Percentiles rank a stretch among this genome's conserved stretches.
These are phyloP conservation scores for Haematococcus lacustris DNA, from an alignment of 139 green algal genomes.

Conservation along the genomic window DNA sequence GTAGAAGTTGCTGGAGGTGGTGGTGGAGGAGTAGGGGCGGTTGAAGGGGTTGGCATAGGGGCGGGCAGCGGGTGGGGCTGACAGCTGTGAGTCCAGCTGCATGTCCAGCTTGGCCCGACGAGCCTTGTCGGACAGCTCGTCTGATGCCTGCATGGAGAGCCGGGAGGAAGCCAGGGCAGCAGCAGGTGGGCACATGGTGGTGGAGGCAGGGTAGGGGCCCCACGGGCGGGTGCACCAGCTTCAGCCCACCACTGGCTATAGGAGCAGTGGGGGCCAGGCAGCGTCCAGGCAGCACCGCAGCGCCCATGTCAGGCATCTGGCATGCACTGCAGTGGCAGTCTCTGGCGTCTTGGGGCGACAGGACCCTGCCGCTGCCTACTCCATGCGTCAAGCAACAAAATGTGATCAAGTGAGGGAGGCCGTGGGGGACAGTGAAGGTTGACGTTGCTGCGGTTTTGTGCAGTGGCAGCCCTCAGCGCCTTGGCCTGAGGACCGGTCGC, in stretches of 20 bases:
- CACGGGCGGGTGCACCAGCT: background rate
- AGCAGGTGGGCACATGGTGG: background rate
- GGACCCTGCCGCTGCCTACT: background rate
- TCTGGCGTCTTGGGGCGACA: too few relatives aligned
- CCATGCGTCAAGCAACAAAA: background rate
- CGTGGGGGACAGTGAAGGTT: background rate
- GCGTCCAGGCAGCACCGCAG: background rate
- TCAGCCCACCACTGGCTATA: background rate
- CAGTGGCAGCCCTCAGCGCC: background rate
- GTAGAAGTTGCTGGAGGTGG: too few relatives aligned
- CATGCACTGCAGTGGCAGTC: background rate
- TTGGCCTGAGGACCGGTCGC: background rate
- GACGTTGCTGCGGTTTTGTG: background rate
- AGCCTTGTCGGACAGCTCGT: slow-evolving; percentile 37
- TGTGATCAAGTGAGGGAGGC: background rate
- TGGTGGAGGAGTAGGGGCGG: background rate
- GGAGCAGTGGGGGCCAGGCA: background rate
- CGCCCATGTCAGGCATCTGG: background rate
- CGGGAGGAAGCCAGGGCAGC: background rate
- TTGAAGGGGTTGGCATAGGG: too few relatives aligned
- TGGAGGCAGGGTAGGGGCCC: background rate
- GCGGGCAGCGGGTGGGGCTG: background rate
- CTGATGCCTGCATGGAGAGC: slow-evolving; percentile 23
- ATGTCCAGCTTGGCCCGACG: slow-evolving; percentile 41
- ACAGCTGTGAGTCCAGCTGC: slow-evolving; percentile 27